Percentiles rank a stretch among this genome's conserved stretches.
These are phyloP conservation scores for Biscutella auriculata DNA, from an alignment of 441 rosid species.

Conservation along the genomic window DNA sequence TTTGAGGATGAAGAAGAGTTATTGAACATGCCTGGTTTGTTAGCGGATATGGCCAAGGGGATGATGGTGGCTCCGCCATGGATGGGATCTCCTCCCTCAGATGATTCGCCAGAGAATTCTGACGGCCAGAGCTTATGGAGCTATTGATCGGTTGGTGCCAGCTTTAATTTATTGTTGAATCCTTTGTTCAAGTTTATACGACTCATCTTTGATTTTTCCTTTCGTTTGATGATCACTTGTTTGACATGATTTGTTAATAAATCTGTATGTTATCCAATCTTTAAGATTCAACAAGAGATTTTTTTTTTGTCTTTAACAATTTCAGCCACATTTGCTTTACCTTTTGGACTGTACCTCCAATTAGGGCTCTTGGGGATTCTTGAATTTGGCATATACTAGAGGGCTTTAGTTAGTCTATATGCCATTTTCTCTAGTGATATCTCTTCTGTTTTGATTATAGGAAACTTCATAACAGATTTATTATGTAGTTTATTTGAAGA, in stretches of 20 bases:
- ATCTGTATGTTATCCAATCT: neutral
- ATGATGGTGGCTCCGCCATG: constrained; percentile 81
- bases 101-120: constrained; percentile 48
- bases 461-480: neutral
- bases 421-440: neutral
- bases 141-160: constrained; percentile 29
- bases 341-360: neutral
- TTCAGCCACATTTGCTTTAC: neutral
- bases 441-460: neutral
- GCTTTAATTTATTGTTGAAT: no score
- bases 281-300: neutral
- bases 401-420: neutral
- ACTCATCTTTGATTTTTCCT: constrained; percentile 12
- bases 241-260: constrained; percentile 12
- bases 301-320: neutral
- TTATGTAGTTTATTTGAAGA: neutral
- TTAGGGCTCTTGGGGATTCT: constrained; percentile 5
- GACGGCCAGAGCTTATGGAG: constrained; percentile 67
- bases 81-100: constrained; percentile 38
- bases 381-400: neutral
- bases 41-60: constrained; percentile 85
- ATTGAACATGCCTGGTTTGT: constrained; percentile 64
- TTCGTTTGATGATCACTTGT: constrained; percentile 1
- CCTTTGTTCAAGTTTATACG: neutral
- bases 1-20: constrained; percentile 72